These are phyloP conservation scores for Petunia secreta DNA, from an alignment of 257 asterid genomes.

Conservation along the genomic window DNA sequence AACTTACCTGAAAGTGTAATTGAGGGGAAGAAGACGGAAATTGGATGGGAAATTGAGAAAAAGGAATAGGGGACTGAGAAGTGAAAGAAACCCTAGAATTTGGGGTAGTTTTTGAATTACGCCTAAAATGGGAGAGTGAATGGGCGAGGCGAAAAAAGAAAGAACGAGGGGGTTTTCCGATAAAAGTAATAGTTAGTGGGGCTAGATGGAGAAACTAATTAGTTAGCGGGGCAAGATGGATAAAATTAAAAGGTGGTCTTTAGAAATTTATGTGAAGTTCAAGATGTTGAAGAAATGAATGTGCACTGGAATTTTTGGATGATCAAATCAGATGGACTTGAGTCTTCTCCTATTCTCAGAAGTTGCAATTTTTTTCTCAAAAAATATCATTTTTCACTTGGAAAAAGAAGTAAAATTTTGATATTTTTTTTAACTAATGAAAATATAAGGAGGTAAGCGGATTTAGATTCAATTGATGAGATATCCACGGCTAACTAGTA, in stretches of 20 bases:
- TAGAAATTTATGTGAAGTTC: no score
- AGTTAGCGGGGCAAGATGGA: not conserved
- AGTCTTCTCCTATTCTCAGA: no score
- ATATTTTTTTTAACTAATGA: no score
- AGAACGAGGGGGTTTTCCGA: slow-evolving; percentile 9
- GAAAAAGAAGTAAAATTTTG: no score
- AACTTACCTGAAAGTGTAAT: slow-evolving; percentile 41
- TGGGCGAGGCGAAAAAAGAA: not conserved
- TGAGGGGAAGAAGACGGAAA: not conserved
- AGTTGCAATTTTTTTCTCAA: no score
- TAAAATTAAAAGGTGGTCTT: not conserved
- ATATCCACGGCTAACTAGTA: no score
- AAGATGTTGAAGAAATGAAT: no score
- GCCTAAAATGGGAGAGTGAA: slow-evolving; percentile 33
- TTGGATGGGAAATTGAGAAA: slow-evolving; percentile 33
- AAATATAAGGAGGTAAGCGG: no score
- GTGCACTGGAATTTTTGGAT: no score
- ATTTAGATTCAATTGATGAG: no score
- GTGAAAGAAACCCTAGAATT: slow-evolving; percentile 55
- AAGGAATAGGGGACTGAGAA: slow-evolving; percentile 41
- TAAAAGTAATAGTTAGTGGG: not conserved
- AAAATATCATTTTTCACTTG: no score
- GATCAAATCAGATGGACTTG: no score
- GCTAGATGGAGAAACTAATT: not conserved
- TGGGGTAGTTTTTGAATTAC: slow-evolving; percentile 58